Evolutionary conservation across 2,329 filamentous ascomycete genomes (phyloP).

Genomic region (Cryoendolithus antarcticus): DNA sequence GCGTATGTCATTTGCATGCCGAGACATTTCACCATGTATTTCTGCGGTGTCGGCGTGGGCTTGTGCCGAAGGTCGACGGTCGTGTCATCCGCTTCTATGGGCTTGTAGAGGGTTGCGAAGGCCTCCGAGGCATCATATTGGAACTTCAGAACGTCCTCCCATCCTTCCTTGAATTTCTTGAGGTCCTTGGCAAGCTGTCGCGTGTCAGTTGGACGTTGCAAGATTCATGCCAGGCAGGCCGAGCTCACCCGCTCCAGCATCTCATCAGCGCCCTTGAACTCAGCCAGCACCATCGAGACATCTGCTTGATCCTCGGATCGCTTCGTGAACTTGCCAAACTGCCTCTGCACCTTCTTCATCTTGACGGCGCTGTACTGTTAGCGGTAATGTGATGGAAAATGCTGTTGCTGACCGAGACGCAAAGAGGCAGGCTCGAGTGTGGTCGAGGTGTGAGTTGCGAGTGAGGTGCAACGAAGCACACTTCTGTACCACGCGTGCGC

Average conservation of each 20-base stretch:
- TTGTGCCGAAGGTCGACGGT: slow-evolving; percentile 29
- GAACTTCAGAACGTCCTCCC: slow-evolving; percentile 57
- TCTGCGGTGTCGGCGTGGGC: slow-evolving; percentile 48
- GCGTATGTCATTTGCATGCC: slow-evolving; percentile 55
- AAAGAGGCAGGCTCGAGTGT: too few relatives aligned
- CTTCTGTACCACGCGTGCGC: too few relatives aligned
- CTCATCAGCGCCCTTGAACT: slow-evolving; percentile 69
- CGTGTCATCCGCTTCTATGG: slow-evolving; percentile 54
- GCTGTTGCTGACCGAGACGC: background rate
- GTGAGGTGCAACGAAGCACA: too few relatives aligned
- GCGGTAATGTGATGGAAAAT: background rate
- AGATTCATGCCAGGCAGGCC: too few relatives aligned
- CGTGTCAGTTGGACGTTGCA: slow-evolving; percentile 2
- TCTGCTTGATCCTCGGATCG: slow-evolving; percentile 65
- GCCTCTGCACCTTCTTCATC: slow-evolving; percentile 47
- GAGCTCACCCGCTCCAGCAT: slow-evolving; percentile 46
- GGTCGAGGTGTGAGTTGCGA: too few relatives aligned
- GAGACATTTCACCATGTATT: slow-evolving; percentile 52
- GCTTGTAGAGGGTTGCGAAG: slow-evolving; percentile 63
- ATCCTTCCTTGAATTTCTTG: slow-evolving; percentile 65
- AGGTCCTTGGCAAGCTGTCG: slow-evolving; percentile 61
- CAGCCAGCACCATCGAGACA: slow-evolving; percentile 60
- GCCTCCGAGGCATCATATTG: slow-evolving; percentile 56
- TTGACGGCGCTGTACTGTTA: slow-evolving; percentile 7
- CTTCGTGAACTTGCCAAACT: slow-evolving; percentile 60